phyloP scores from a whole-genome alignment of 2,329 filamentous ascomycete species.

The Geosmithia flava region DNA sequence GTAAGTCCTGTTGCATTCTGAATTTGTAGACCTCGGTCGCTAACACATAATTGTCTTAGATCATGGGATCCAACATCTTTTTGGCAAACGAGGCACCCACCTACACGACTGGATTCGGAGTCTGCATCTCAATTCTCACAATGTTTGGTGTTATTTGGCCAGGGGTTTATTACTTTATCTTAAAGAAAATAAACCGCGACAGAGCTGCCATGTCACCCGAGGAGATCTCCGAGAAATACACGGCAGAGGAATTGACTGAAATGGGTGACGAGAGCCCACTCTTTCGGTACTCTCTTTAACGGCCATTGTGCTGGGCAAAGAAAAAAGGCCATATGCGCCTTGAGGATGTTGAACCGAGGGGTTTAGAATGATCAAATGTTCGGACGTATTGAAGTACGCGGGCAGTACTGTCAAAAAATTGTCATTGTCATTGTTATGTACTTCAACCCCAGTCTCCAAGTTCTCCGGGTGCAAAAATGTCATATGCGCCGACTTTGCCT shows the following conservation, averaged over 20 bases:
- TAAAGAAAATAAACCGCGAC: background rate
- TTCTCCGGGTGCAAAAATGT: no score
- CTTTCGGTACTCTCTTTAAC: background rate
- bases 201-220: background rate
- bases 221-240: background rate
- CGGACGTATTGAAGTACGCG: no score
- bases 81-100: background rate
- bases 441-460: no score
- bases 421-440: no score
- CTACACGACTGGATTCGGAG: background rate
- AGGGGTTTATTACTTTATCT: background rate
- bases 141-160: conserved; percentile 1
- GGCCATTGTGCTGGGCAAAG: no score
- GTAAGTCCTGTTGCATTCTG: background rate
- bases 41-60: background rate
- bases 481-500: no score
- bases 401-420: no score
- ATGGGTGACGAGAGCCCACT: conserved; percentile 1
- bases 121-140: background rate
- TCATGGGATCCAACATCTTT: conserved; percentile 1
- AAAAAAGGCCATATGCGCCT: no score
- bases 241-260: background rate
- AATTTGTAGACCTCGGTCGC: background rate
- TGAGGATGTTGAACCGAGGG: no score
- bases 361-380: background rate